Evolutionary conservation across 176 grass and related monocot genomes (phyloP), one percentile per base, ranked within the genome.

Genomic region (Triticum timopheevii): DNA sequence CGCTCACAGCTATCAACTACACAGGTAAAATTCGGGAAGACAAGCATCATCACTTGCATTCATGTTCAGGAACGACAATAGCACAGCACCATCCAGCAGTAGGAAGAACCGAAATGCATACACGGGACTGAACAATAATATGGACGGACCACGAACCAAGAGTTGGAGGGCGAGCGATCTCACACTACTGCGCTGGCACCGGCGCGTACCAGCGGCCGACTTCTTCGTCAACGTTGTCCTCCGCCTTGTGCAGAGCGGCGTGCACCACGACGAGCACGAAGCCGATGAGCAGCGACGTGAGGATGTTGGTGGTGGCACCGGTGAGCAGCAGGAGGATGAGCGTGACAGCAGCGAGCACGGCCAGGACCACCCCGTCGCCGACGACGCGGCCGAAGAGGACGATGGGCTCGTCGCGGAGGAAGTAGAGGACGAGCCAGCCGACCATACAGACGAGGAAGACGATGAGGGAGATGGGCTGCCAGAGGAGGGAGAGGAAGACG

Each of bases 401-500:
- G 81, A 93, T 76, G 1, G 93, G 93, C 74, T 87, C 93, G 66
- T 95, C 93, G 42, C 92, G 92, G 23, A 98, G 86, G 87, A 98
- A 95, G 87, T 95, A 98, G 85, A 98, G 88, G 77, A 84, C 81
- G 88, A 98, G 80, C 95, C 95, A 98, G 0, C 65, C 93, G 85
- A 91, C 76, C 85, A 98, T 90, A 71, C 89, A 78, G 27, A 79
- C 83, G 78, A 95, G 23, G 80, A 98, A 98, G 23, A 98, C 97
- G 72, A 99, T 93, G 76, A 99, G 92, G 73, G 97, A 99, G 83
- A 79, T 40, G 13, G 97, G 97, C 25, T 94, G 92, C 92, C 90
- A 99, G 76, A 99, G 92, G 54, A 99, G 97, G 61, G 93, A 95
- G 61, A 95, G 70, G 93, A 95, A 93, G 80, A 96, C 76, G 80